Evolutionary conservation across 805 yeast genomes (phyloP).

Genomic region (Hanseniaspora lachancei): DNA sequence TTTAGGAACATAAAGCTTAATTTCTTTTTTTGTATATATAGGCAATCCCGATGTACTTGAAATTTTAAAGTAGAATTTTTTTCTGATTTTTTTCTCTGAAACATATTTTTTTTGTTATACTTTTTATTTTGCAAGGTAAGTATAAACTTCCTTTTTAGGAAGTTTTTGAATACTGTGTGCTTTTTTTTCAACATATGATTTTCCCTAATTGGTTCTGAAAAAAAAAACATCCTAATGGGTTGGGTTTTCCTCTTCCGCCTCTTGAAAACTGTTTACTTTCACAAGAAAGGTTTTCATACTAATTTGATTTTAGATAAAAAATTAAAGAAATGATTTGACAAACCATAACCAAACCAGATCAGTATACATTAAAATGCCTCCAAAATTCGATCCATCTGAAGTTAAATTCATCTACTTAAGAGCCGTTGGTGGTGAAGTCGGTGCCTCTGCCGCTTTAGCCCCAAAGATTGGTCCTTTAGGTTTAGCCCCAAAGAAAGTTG

Average conservation of each 20-base stretch:
- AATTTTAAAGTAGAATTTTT: too few relatives aligned
- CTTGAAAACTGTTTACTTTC: neutral
- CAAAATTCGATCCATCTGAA: constrained; percentile 97
- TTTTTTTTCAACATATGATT: neutral
- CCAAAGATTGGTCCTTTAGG: constrained; percentile 99
- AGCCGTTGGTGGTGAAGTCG: constrained; percentile 99
- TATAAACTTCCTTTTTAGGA: neutral
- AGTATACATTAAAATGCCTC: constrained; percentile 56
- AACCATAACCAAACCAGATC: constrained; percentile 14
- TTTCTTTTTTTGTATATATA: too few relatives aligned
- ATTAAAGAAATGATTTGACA: neutral
- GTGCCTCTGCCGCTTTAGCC: constrained; percentile 98
- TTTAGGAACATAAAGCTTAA: neutral
- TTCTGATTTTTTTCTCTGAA: too few relatives aligned
- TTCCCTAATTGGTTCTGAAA: neutral
- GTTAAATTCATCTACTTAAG: constrained; percentile 96
- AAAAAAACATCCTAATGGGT: neutral
- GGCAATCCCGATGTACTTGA: too few relatives aligned
- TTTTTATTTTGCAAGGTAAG: neutral
- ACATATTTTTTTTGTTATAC: neutral
- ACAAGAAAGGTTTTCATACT: neutral
- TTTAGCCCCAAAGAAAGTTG: constrained; percentile 99
- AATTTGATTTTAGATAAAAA: neutral
- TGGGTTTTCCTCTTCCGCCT: neutral
- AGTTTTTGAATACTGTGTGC: neutral